phyloP scores from a whole-genome alignment of 768 basidiomycete species.

The Lyophyllum atratum region DNA sequence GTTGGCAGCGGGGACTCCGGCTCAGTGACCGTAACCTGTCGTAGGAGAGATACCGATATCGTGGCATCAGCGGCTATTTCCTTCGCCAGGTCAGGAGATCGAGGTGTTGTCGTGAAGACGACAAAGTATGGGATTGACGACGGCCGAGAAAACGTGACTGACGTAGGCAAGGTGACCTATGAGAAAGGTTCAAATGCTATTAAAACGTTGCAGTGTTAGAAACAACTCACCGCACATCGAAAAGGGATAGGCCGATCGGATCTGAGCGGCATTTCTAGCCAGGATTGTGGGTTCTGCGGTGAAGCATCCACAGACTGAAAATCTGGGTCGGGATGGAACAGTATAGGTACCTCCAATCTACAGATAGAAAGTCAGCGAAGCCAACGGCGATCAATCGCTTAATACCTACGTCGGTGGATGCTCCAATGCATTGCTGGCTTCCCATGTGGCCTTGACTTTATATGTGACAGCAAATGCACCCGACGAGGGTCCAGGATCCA shows the following conservation, averaged over 20 bases:
- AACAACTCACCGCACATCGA: constrained; percentile 60
- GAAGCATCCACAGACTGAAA: constrained; percentile 59
- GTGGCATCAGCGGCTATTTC: constrained; percentile 75
- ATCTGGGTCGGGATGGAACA: constrained; percentile 60
- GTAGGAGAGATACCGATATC: constrained; percentile 65
- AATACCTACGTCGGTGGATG: constrained; percentile 49
- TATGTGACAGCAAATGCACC: constrained; percentile 50
- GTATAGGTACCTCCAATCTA: constrained; percentile 67
- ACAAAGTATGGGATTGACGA: constrained; percentile 72
- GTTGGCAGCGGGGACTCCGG: constrained; percentile 40
- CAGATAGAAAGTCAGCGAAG: constrained; percentile 10
- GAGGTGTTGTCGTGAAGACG: constrained; percentile 67
- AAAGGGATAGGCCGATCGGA: constrained; percentile 65
- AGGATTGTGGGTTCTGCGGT: constrained; percentile 45
- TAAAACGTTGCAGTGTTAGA: neutral
- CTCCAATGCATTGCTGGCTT: constrained; percentile 46
- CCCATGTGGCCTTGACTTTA: constrained; percentile 58
- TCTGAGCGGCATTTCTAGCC: constrained; percentile 70
- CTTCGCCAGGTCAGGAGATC: constrained; percentile 52
- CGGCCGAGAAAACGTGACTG: constrained; percentile 60
- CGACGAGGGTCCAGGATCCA: constrained; percentile 24
- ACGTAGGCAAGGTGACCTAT: constrained; percentile 66
- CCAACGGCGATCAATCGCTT: neutral
- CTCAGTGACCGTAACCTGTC: constrained; percentile 57
- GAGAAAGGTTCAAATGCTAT: neutral